A percentile compares a stretch with the other conserved stretches of the same genome.
phyloP scores from a whole-genome alignment of 331 rosid genomes.

The Pyrus hybrid region DNA sequence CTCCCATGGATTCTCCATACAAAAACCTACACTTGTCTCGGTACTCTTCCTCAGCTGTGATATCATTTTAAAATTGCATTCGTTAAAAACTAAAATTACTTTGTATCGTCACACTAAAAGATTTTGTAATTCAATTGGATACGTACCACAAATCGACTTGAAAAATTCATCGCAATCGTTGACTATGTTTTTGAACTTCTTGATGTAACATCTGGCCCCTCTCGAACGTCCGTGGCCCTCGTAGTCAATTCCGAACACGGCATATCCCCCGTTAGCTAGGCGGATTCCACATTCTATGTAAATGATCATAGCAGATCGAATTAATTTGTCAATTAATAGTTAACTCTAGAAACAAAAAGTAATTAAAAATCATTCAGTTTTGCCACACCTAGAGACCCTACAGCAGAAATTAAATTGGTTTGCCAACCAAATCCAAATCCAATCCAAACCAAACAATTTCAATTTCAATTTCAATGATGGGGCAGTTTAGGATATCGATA shows the following conservation, averaged over 20 bases:
- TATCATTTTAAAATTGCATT: not conserved
- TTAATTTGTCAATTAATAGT: not conserved
- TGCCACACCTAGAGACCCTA: not conserved
- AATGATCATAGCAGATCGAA: not conserved
- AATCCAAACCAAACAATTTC: not conserved
- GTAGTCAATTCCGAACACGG: conserved; percentile 69
- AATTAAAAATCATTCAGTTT: too few relatives aligned
- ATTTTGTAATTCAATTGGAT: too few relatives aligned
- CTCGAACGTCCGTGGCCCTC: conserved; percentile 86
- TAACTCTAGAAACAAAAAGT: too few relatives aligned
- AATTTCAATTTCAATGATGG: not conserved
- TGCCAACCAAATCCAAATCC: not conserved
- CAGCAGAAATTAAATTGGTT: not conserved
- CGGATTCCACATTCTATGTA: conserved; percentile 48
- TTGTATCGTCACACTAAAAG: too few relatives aligned
- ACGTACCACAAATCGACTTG: conserved; percentile 59
- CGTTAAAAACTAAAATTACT: too few relatives aligned
- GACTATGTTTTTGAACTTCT: conserved; percentile 58
- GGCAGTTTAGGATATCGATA: not conserved
- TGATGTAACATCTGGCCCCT: conserved; percentile 72
- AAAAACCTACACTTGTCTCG: conserved; percentile 43
- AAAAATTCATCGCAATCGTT: conserved; percentile 48
- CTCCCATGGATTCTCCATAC: conserved; percentile 90
- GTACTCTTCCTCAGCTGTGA: conserved; percentile 40
- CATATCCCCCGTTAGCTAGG: conserved; percentile 58